Evolutionary conservation across 225 moss, liverwort and hornwort genomes (phyloP).

Genomic region (Sphagnum tenellum): DNA sequence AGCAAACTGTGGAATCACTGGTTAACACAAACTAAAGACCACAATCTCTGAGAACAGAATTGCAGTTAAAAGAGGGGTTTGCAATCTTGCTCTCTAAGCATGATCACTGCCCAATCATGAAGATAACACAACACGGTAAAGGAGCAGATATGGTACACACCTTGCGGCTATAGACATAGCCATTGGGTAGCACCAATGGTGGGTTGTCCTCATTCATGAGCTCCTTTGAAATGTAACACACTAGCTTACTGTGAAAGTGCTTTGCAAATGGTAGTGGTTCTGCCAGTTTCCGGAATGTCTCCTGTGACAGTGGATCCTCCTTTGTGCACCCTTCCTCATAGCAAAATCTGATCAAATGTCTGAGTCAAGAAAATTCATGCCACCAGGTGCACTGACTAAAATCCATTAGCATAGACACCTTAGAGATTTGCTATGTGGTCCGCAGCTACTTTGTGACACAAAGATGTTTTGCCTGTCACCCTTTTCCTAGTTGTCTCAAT

Average conservation of each 20-base stretch:
- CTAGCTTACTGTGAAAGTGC: conserved; percentile 92
- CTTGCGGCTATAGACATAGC: conserved; percentile 95
- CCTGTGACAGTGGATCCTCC: conserved; percentile 95
- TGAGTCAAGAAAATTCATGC: no score
- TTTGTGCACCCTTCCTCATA: conserved; percentile 97
- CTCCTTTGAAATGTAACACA: conserved; percentile 95
- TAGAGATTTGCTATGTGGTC: no score
- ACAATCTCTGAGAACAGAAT: background rate
- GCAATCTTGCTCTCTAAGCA: no score
- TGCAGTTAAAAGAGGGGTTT: no score
- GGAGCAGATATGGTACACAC: conserved; percentile 17
- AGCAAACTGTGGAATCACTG: background rate
- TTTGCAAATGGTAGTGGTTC: conserved; percentile 94
- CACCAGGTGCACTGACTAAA: no score
- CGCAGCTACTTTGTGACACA: no score
- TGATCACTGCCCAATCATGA: no score
- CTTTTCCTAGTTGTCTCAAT: no score
- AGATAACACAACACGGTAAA: background rate
- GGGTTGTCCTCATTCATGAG: conserved; percentile 99
- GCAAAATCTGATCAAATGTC: conserved; percentile 46
- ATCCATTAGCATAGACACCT: no score
- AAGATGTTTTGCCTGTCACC: no score
- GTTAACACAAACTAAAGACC: background rate
- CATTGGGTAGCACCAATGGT: conserved; percentile 92
- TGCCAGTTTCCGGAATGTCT: conserved; percentile 78